Conservation (phyloP, 2,329 filamentous ascomycete species). For the Hypoxylon sp. region DNA sequence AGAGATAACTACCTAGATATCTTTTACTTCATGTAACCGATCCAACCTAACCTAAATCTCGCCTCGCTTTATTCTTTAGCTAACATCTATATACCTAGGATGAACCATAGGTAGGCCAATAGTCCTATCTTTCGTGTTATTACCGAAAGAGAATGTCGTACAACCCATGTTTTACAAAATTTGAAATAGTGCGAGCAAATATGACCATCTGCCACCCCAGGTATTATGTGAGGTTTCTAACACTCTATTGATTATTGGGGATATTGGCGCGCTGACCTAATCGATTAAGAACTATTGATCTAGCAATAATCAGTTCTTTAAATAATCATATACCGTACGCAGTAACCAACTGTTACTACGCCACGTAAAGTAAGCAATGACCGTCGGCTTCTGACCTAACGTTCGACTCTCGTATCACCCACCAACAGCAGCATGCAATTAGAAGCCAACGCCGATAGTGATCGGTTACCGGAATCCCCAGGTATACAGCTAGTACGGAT, state of each 20-base stretch:
- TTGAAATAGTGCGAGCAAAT: background rate
- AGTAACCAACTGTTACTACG: background rate
- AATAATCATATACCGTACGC: too few species aligned
- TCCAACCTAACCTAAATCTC: too few species aligned
- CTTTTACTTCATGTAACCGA: too few species aligned
- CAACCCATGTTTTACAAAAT: too few species aligned
- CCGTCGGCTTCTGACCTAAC: background rate
- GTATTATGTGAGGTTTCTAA: conserved; percentile 9
- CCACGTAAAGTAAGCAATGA: conserved; percentile 12
- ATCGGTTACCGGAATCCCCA: too few species aligned
- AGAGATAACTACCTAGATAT: background rate
- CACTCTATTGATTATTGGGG: conserved; percentile 7
- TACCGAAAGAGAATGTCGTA: background rate
- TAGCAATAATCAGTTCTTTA: conserved; percentile 9
- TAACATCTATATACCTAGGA: too few species aligned
- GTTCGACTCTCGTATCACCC: background rate
- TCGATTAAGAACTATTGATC: conserved; percentile 4
- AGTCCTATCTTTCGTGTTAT: too few species aligned
- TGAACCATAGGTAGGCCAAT: too few species aligned
- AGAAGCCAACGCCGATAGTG: too few species aligned
- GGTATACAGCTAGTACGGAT: too few species aligned
- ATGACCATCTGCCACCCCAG: conserved; percentile 3
- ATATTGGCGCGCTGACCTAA: conserved; percentile 11
- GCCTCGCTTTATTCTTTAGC: too few species aligned
- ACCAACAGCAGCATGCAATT: background rate